These are phyloP conservation scores for Silene uniflora DNA, from an alignment of 148 eudicot species.

Conservation along the genomic window DNA sequence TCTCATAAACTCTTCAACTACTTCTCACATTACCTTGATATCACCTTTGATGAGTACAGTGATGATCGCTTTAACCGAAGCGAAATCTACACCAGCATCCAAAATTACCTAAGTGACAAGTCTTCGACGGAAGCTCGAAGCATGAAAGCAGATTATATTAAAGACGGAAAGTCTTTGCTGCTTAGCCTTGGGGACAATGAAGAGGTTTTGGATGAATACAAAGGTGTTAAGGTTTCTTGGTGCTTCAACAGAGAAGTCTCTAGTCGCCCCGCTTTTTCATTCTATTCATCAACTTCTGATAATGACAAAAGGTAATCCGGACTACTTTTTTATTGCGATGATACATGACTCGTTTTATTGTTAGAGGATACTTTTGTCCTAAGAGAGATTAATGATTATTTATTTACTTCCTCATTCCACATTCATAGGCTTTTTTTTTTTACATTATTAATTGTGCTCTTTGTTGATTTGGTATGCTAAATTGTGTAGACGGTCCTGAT, in stretches of 20 bases:
- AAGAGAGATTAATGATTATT: too few relatives aligned
- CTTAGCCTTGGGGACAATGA: slow-evolving; percentile 43
- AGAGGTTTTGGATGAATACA: slow-evolving; percentile 33
- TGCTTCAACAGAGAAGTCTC: slow-evolving; percentile 9
- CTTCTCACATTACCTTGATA: slow-evolving; percentile 34
- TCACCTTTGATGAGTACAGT: slow-evolving; percentile 32
- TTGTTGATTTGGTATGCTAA: too few relatives aligned
- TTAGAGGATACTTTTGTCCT: too few relatives aligned
- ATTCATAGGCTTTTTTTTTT: too few relatives aligned
- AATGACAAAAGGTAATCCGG: slow-evolving; percentile 19
- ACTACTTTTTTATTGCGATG: too few relatives aligned
- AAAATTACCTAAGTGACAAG: slow-evolving; percentile 33
- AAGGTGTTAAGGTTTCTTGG: slow-evolving; percentile 42
- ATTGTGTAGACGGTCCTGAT: too few relatives aligned
- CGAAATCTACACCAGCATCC: slow-evolving; percentile 29
- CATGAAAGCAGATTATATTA: slow-evolving; percentile 36
- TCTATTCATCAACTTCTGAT: background rate
- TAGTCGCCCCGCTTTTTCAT: background rate
- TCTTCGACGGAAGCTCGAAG: slow-evolving; percentile 32
- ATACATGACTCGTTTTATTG: too few relatives aligned
- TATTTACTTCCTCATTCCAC: too few relatives aligned
- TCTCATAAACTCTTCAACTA: slow-evolving; percentile 7
- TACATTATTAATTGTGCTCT: too few relatives aligned
- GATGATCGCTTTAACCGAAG: slow-evolving; percentile 32
- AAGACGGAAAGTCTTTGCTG: slow-evolving; percentile 26